A percentile compares a stretch with the other conserved stretches of the same genome.
phyloP scores from a whole-genome alignment of 1,139 yeast species.

The Candida tetrigidarum region DNA sequence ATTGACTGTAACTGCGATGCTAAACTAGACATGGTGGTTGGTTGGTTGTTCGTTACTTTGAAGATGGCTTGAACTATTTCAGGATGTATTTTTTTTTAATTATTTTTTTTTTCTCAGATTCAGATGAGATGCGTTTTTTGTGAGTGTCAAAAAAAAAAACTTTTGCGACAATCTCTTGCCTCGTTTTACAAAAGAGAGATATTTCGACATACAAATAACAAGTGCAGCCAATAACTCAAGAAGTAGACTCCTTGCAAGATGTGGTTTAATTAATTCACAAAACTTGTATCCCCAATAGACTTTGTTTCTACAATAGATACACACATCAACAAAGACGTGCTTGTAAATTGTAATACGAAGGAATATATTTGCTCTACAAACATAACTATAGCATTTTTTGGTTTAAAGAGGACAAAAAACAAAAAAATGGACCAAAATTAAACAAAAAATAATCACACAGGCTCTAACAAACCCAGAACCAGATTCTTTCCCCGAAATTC shows the following conservation, averaged over 20 bases:
- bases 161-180: neutral
- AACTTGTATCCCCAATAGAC: too few relatives aligned
- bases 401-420: too few relatives aligned
- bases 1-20: slow-evolving; percentile 82
- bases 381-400: too few relatives aligned
- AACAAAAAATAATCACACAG: too few relatives aligned
- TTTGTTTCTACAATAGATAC: too few relatives aligned
- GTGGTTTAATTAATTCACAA: too few relatives aligned
- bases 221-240: too few relatives aligned
- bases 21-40: slow-evolving; percentile 56
- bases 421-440: neutral
- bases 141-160: neutral
- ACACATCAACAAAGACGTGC: too few relatives aligned
- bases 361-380: slow-evolving; percentile 4
- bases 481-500: slow-evolving; percentile 36
- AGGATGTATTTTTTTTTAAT: neutral
- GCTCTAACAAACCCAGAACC: slow-evolving; percentile 48
- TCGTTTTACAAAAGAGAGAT: too few relatives aligned
- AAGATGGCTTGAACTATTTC: neutral
- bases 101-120: slow-evolving; percentile 5
- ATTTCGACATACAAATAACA: too few relatives aligned
- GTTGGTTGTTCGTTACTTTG: slow-evolving; percentile 1
- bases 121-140: slow-evolving; percentile 14
- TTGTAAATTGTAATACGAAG: too few relatives aligned
- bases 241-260: too few relatives aligned